These are phyloP conservation scores for Boletus hoseneyae DNA, from an alignment of 1,284 basidiomycete genomes.

Conservation along the genomic window DNA sequence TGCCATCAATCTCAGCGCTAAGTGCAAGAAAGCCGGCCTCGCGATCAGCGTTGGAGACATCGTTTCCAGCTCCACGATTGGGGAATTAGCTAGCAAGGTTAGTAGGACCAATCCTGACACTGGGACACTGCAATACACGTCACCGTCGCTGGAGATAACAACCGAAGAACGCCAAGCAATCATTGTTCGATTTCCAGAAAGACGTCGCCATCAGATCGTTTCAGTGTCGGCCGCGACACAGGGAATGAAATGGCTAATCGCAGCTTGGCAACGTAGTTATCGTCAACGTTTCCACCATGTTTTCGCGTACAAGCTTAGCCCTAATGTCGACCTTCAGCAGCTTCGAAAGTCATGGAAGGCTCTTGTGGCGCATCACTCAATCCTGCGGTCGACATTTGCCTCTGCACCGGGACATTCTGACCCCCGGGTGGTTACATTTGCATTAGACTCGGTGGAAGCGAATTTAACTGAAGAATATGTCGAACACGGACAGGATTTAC, in stretches of 20 bases:
- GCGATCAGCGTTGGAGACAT: slow-evolving; percentile 39
- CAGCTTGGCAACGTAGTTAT: slow-evolving; percentile 44
- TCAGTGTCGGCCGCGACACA: slow-evolving; percentile 13
- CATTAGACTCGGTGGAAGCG: slow-evolving; percentile 18
- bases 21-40: slow-evolving; percentile 38
- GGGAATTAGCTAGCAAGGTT: slow-evolving; percentile 32
- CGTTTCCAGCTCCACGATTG: slow-evolving; percentile 38
- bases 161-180: slow-evolving; percentile 16
- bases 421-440: slow-evolving; percentile 40
- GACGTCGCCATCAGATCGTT: slow-evolving; percentile 8
- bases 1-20: slow-evolving; percentile 45
- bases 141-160: slow-evolving; percentile 7
- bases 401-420: slow-evolving; percentile 29
- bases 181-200: slow-evolving; percentile 12
- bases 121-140: slow-evolving; percentile 3
- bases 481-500: slow-evolving; percentile 22
- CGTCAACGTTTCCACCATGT: slow-evolving; percentile 44
- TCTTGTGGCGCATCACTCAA: slow-evolving; percentile 37
- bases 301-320: slow-evolving; percentile 40
- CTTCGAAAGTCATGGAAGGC: slow-evolving; percentile 38
- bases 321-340: slow-evolving; percentile 29
- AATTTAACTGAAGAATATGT: slow-evolving; percentile 17
- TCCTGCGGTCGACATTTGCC: slow-evolving; percentile 45
- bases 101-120: background rate
- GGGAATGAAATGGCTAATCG: slow-evolving; percentile 36